Evolutionary conservation across 768 basidiomycete species (phyloP), one percentile per base, ranked within the genome.

Genomic region (Rhodosporidiobolus odoratus): DNA sequence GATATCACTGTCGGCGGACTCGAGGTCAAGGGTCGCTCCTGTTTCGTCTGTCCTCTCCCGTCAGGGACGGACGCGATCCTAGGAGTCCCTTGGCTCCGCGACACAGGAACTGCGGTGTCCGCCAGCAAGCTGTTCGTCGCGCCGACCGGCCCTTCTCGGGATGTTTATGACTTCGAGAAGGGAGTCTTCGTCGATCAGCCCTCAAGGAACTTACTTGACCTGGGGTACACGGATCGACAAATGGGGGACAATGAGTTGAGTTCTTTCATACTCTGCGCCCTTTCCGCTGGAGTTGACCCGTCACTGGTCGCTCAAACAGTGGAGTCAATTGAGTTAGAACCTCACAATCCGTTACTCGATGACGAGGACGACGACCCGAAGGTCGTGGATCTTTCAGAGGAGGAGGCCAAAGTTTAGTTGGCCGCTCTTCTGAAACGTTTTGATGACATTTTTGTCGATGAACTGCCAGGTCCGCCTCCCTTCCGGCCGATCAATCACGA

Each of bases 301-400:
- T n/a, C n/a, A n/a, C n/a, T n/a, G n/a, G n/a, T n/a, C n/a, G n/a
- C n/a, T n/a, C 2, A 2, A 23, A 15, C 30, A 4, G 12, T 38
- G n/a, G 56, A 62, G 25, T 34, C 5, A n/a, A 37, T 68, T 30
- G 61, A 41, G 23, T 34, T 23, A 27, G 67, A 68, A 54, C 53
- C 60, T 30, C 61, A 41, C 35, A 68, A 68, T n/a, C 45, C 56
- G 40, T 56, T 68, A 8, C 35, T 62, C 35, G 47, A 68, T 35
- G 19, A 47, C n/a, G n/a, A 50, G 15, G 47, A 62, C 19, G 27
- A 66, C 34, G 54, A 57, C 23, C 41, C 47, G 0, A 25, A 4
- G 1, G 10, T 21, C 2, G 8, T n/a, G 5, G 60, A 68, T 15
- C 12, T 56, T 6, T 7, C 34, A 1, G 16, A n/a, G 53, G 60